Conservation (phyloP, 352 stramenopile genomes). For the Aphanomyces stellatus region DNA sequence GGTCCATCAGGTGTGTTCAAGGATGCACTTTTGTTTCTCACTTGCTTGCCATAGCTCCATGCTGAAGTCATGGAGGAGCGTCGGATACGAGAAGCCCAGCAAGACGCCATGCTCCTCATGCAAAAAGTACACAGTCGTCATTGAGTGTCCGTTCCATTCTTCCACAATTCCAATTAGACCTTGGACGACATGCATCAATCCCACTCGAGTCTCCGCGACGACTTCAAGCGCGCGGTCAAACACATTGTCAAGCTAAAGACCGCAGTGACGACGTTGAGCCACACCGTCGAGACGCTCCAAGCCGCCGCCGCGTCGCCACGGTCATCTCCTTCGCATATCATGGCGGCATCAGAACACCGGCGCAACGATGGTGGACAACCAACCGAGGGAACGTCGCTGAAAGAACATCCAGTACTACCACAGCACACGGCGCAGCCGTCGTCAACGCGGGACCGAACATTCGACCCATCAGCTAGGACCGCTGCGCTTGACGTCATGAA, state of each 20-base stretch:
- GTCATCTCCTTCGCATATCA: too few relatives aligned
- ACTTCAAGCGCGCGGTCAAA: constrained; percentile 19
- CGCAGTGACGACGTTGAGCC: not conserved
- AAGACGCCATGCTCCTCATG: too few relatives aligned
- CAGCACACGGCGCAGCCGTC: too few relatives aligned
- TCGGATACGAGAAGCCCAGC: not conserved
- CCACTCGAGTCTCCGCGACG: not conserved
- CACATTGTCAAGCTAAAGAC: constrained; percentile 21
- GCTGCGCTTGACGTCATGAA: too few relatives aligned
- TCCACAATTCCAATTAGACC: not conserved
- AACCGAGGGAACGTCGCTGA: too few relatives aligned
- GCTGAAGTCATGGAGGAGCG: not conserved
- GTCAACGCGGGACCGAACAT: too few relatives aligned
- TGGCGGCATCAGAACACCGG: too few relatives aligned
- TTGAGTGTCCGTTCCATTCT: too few relatives aligned
- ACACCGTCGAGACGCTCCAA: not conserved
- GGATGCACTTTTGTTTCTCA: not conserved
- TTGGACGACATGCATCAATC: not conserved
- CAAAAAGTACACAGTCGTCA: too few relatives aligned
- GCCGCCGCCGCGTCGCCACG: not conserved
- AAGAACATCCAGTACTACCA: too few relatives aligned
- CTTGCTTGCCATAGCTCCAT: not conserved
- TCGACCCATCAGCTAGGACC: too few relatives aligned
- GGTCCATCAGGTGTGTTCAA: not conserved
- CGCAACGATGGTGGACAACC: too few relatives aligned